Conservation (phyloP, 2,329 filamentous ascomycete genomes). For the Colletotrichum sp. region DNA sequence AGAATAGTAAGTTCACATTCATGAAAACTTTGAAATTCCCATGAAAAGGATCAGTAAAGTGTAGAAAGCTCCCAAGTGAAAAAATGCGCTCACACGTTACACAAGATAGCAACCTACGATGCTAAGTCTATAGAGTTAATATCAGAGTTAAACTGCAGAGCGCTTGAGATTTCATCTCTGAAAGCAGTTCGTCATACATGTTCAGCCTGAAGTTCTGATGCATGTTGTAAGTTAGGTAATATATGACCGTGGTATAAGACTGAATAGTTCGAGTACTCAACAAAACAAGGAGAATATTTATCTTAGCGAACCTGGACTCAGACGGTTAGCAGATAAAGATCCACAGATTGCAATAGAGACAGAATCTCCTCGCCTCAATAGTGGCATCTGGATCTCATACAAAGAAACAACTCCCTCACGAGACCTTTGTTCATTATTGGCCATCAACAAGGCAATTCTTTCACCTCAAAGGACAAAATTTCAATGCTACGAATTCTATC, state of each 20-base stretch:
- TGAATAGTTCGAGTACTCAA: neutral
- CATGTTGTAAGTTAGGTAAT: neutral
- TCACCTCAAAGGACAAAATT: neutral
- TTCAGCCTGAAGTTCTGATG: rapidly evolving
- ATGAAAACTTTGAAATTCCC: neutral
- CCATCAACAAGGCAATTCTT: neutral
- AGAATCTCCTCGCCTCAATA: neutral
- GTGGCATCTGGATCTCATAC: neutral
- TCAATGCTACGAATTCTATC: neutral
- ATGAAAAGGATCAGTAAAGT: neutral
- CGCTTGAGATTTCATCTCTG: rapidly evolving
- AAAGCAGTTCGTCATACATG: neutral
- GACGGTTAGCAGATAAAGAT: too few relatives aligned
- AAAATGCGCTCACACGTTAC: neutral
- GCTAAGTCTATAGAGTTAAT: rapidly evolving
- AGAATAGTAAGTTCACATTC: neutral
- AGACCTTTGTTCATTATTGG: neutral
- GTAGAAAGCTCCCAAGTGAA: neutral
- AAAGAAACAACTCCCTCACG: neutral
- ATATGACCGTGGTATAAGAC: neutral
- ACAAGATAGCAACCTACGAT: rapidly evolving
- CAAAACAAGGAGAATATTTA: neutral
- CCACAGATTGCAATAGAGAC: neutral
- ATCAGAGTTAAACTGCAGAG: neutral
- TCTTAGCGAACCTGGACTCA: too few relatives aligned